Evolutionary conservation across 208 protist genomes (phyloP).

Genomic region (Endotrypanum monterogeii): DNA sequence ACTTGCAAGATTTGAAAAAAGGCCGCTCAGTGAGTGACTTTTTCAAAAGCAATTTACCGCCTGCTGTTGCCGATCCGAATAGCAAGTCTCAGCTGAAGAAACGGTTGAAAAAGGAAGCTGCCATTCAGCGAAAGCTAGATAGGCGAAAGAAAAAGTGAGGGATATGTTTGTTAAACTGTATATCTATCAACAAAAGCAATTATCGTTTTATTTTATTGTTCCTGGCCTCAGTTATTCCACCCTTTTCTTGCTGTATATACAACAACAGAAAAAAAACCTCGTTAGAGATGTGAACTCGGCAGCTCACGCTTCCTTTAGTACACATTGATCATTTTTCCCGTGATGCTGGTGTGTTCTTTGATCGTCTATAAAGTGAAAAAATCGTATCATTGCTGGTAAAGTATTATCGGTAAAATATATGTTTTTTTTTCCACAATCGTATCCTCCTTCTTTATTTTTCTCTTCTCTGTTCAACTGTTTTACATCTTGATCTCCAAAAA

Average conservation of each 20-base stretch:
- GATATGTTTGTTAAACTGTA: neutral
- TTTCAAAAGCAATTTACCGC: neutral
- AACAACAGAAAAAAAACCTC: neutral
- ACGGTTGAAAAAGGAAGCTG: constrained; percentile 15
- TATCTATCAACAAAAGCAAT: neutral
- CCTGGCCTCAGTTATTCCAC: neutral
- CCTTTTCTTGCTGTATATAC: neutral
- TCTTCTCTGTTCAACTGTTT: neutral
- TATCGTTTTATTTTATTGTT: neutral
- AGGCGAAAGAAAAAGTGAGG: neutral
- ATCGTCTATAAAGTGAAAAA: neutral
- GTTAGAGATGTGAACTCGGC: neutral
- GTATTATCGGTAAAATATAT: constrained; percentile 2
- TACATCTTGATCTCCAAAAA: neutral
- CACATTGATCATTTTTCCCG: neutral
- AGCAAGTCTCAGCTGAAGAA: constrained; percentile 40
- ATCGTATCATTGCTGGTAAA: neutral
- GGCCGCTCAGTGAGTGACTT: constrained; percentile 27
- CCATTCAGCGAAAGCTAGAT: constrained; percentile 10
- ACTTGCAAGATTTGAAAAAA: constrained; percentile 13
- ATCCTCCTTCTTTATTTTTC: no score
- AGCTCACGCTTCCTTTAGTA: neutral
- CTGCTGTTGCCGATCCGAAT: constrained; percentile 9
- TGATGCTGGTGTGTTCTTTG: neutral
- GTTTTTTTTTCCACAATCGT: neutral